Base-by-base conservation (phyloP, 305 asterid genomes). In the Rubia tinctorum region DNA sequence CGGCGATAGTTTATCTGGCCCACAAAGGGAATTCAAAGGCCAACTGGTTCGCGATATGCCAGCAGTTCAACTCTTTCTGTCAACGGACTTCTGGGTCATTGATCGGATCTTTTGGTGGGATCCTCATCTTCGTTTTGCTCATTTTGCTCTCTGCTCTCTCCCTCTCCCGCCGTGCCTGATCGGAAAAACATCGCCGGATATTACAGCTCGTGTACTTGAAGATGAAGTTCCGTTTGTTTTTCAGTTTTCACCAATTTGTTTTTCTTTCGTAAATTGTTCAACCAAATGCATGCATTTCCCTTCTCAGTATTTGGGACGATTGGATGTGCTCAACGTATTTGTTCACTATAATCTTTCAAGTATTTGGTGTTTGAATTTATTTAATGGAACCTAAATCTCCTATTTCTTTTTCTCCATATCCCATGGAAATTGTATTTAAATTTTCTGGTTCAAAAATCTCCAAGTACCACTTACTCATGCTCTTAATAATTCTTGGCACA, bases 31-130 rank as follows among this genome's bases (percentile, higher is more conserved):
- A 87, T 58, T 77, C 62, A 6, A 64, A 68, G 80, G 86, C 91
- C 40, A 87, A 87, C 55, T 87, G 93, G 95, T 23, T 74, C 22
- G 85, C 91, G 17, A 89, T 93, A 7, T 93, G 98, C 72, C 88
- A 88, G n/a, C 89, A 88, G 22, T 82, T 81, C 82, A 85, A 85
- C 86, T 80, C 97, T 51, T 84, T 87, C 79, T 93, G 98, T 17
- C 88, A 87, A 45, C 79, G 98, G 27, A 82, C 79, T 45, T 91
- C 97, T 0, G 98, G 98, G 10, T 86, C 97, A n/a, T 75, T 93
- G 66, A 91, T 88, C 47, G 97, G 96, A 70, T 89, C 98, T 2
- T 93, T 86, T 79, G 76, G 88, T 0, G 98, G 84, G 40, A 77
- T 85, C 68, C 80, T 89, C 63, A 79, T 90, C 71, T 83, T 93